Evolutionary conservation across 2,329 filamentous ascomycete species (phyloP), one percentile per base, ranked within the genome.

Genomic region (Colletotrichum sp.): DNA sequence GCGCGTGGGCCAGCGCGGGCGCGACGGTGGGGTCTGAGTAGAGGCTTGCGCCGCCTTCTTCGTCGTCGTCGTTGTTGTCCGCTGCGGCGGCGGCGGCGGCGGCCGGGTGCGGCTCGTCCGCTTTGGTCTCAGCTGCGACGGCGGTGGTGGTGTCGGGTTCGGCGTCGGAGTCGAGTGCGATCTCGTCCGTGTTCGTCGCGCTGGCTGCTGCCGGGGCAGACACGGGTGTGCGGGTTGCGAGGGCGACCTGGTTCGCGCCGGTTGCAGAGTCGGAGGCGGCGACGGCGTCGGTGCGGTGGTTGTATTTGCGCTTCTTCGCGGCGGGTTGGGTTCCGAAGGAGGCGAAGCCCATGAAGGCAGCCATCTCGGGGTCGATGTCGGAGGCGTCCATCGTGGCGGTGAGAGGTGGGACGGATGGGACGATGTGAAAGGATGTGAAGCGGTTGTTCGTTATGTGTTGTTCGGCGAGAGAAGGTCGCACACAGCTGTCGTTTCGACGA

Each of bases 261-360:
- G 70, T 65, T 75, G 77, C 74, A 81, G 72, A 68, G 80, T 24
- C 83, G 80, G 77, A 81, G 81, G 84, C 84, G 60, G 89, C 83
- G 72, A 88, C 87, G 48, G 89, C 89, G 79, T 91, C 91, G 66
- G 84, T 86, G 32, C 87, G 84, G 21, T 89, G 86, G 80, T 94
- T 92, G 83, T 91, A 93, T 80, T 93, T 93, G 76, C 93, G 90
- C 82, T 94, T 94, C 83, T 94, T 94, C 24, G 75, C 72, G 59
- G 88, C 87, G 2, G 89, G 85, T 78, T 90, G 86, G 12, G 85
- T 84, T 78, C 94, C 94, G 81, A 96, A 96, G 73, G 91, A 89
- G 10, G 92, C 90, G 84, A 96, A 96, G 77, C 94, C 94, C 92
- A 96, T 93, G 63, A 90, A 89, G 57, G 90, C 90, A 26, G 92